Percentiles rank a stretch among this genome's conserved stretches.
Conservation (phyloP, 129 eudicot genomes). For the Centaurea solstitialis region DNA sequence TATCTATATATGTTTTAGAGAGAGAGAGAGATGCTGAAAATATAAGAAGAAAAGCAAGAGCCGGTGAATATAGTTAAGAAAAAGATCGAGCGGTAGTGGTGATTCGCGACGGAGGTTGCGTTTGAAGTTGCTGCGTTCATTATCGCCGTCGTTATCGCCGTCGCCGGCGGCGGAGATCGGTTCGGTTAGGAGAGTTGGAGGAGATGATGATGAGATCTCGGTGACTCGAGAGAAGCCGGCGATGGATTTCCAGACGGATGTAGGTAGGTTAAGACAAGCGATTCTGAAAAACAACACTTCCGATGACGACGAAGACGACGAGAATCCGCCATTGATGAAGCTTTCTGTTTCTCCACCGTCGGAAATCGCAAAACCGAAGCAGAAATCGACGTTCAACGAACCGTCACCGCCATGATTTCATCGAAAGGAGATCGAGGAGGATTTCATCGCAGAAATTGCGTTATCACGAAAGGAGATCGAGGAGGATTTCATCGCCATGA, state of each 20-base stretch:
- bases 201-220: slow-evolving; percentile 42
- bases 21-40: not conserved
- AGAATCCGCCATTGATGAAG: not conserved
- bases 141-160: not conserved
- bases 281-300: slow-evolving; percentile 41
- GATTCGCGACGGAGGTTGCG: slow-evolving; percentile 1
- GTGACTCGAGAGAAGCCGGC: slow-evolving; percentile 58
- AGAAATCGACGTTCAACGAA: not conserved
- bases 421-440: too few species aligned
- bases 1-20: not conserved
- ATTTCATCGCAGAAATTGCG: too few species aligned
- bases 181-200: not conserved
- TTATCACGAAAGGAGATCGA: slow-evolving; percentile 65
- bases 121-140: not conserved
- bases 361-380: not conserved
- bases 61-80: too few species aligned
- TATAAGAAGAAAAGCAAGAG: not conserved
- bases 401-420: not conserved
- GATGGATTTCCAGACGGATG: slow-evolving; percentile 47
- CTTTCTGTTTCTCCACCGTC: slow-evolving; percentile 4
- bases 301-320: too few species aligned
- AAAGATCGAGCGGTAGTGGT: slow-evolving; percentile 10
- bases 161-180: slow-evolving; percentile 19
- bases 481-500: slow-evolving; percentile 58
- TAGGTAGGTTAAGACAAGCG: slow-evolving; percentile 50